Base-by-base conservation (phyloP, 139 green algal genomes). In the Choricystis sp. region DNA sequence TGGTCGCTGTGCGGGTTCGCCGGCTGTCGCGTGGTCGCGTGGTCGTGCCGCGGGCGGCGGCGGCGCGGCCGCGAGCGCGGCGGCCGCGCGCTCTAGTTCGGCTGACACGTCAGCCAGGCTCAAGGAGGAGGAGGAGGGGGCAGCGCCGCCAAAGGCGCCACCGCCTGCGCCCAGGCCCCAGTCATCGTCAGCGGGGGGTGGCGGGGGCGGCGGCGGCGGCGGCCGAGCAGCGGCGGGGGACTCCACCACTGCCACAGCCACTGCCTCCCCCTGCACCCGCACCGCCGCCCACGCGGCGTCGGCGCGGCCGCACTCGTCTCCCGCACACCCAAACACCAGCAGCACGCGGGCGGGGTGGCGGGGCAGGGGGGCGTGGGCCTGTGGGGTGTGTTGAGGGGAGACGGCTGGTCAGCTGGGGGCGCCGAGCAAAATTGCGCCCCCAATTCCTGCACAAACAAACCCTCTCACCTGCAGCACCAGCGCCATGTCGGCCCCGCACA, bases 401-500 rank as follows among this genome's bases (percentile, higher is more conserved):
- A 49, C 22, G 27, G 56, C 26, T 19, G 14, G n/a, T n/a, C n/a
- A n/a, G 29, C 29, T 2, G 40, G 31, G 19, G 60, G 20, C 23
- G 20, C 22, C 56, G 48, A 55, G 61, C 23, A 23, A 61, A 57
- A 5, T 14, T 60, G 31, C 65, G 55, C n/a, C 25, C 1, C 56
- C 21, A 31, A 28, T 26, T 2, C 19, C n/a, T n/a, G n/a, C n/a
- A n/a, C n/a, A n/a, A n/a, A n/a, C n/a, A n/a, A n/a, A n/a, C n/a
- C n/a, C 62, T 59, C 4, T 48, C 26, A 71, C 79, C 77, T 85
- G 77, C 19, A 86, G 49, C 4, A 86, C 61, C 20, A 83, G 64
- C 2, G 71, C 71, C 58, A 86, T 26, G 0, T 56, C 49, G 4
- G 21, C 49, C 20, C 59, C 62, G 60, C 80, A 86, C 0, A 62